Conservation (phyloP, 1,284 basidiomycete genomes). For the Tilletia setariae region DNA sequence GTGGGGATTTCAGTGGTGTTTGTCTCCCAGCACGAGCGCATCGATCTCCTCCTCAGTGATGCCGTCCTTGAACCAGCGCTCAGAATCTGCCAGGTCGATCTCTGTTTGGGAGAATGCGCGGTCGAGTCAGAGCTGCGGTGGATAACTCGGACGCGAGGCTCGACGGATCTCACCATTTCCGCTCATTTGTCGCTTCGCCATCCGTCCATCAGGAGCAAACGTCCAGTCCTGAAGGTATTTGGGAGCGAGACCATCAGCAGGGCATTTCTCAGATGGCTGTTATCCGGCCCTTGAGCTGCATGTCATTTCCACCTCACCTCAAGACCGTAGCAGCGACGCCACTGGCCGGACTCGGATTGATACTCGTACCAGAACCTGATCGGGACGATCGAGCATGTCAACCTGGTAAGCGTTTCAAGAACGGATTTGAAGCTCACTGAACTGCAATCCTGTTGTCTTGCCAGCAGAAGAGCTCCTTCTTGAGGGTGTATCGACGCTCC, state of each 20-base stretch:
- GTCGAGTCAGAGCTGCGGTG: slow-evolving; percentile 50
- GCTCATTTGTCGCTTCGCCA: slow-evolving; percentile 59
- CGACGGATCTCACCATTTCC: slow-evolving; percentile 17
- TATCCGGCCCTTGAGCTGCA: too few species aligned
- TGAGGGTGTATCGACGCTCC: slow-evolving; percentile 58
- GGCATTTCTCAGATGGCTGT: too few species aligned
- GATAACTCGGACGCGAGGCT: not conserved
- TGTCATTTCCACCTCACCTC: slow-evolving; percentile 39
- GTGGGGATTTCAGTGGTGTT: slow-evolving; percentile 9
- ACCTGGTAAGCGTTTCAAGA: not conserved
- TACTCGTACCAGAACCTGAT: slow-evolving; percentile 66
- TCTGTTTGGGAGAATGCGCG: slow-evolving; percentile 45
- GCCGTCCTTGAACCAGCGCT: slow-evolving; percentile 64
- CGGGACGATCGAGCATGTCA: slow-evolving; percentile 16
- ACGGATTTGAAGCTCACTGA: not conserved
- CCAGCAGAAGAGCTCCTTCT: slow-evolving; percentile 65
- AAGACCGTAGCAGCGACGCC: slow-evolving; percentile 64
- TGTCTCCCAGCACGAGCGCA: slow-evolving; percentile 14
- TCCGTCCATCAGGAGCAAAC: slow-evolving; percentile 61
- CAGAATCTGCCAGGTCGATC: slow-evolving; percentile 59
- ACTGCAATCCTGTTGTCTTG: slow-evolving; percentile 64
- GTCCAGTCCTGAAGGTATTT: slow-evolving; percentile 61
- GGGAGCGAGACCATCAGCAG: too few species aligned
- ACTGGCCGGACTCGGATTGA: slow-evolving; percentile 55
- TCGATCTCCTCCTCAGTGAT: slow-evolving; percentile 23